Evolutionary conservation across 1,284 basidiomycete species (phyloP).

Genomic region (Puccinia hordei): DNA sequence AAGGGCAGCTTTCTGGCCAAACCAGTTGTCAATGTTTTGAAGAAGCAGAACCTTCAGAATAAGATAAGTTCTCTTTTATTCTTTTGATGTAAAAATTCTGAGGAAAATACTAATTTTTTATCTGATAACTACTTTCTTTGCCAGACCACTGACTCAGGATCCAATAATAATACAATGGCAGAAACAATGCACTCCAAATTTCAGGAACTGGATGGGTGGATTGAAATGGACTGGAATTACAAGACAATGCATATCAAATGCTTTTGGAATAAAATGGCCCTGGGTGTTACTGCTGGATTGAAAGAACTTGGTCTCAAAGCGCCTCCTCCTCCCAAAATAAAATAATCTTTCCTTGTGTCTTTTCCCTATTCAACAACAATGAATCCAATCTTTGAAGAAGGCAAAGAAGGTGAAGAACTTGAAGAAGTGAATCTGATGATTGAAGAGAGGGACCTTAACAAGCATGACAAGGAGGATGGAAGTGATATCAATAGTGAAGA

Average conservation of each 20-base stretch:
- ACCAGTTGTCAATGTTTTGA: neutral
- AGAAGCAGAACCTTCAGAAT: neutral
- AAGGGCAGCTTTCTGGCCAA: neutral
- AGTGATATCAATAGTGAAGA: neutral
- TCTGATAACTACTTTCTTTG: neutral
- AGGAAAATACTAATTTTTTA: neutral
- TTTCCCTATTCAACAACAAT: constrained; percentile 12
- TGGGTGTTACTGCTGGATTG: constrained; percentile 20
- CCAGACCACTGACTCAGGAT: constrained; percentile 30
- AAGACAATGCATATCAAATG: constrained; percentile 15
- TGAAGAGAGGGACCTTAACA: neutral
- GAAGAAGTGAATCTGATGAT: constrained; percentile 9
- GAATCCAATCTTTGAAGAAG: neutral
- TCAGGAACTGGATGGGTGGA: neutral
- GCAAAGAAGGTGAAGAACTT: constrained; percentile 1
- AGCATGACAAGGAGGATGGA: neutral
- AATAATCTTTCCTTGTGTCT: neutral
- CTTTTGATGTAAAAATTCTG: neutral
- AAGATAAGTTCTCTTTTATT: neutral
- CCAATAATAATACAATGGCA: constrained; percentile 10
- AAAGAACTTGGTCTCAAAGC: neutral
- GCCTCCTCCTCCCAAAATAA: constrained; percentile 10
- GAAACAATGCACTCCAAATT: neutral
- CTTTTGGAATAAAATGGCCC: constrained; percentile 7
- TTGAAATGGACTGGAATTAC: neutral